Conservation (phyloP, 148 eudicot genomes). For the Rhododendron simsii region DNA sequence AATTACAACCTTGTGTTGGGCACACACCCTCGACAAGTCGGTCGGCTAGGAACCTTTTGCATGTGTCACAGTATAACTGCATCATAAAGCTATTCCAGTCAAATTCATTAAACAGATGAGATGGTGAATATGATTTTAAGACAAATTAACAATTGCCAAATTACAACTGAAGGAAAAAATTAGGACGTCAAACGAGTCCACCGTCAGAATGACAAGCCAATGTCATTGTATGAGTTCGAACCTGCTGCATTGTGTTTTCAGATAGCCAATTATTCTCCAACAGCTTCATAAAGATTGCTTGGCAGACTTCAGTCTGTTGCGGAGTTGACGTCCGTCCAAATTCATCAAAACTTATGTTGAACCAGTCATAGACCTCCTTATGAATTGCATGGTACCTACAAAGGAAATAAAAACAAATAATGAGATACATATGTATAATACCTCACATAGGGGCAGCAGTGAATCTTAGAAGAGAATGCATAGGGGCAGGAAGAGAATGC, state of each 20-base stretch:
- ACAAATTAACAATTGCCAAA: background rate
- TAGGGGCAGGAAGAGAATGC: background rate
- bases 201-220: background rate
- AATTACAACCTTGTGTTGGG: slow-evolving; percentile 73
- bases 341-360: slow-evolving; percentile 68
- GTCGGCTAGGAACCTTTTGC: slow-evolving; percentile 71
- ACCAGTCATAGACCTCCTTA: slow-evolving; percentile 75
- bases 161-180: background rate
- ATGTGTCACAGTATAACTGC: slow-evolving; percentile 74
- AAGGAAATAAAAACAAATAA: background rate
- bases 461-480: background rate
- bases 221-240: slow-evolving; percentile 6
- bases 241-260: slow-evolving; percentile 91
- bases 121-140: background rate
- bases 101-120: background rate
- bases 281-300: slow-evolving; percentile 61
- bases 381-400: slow-evolving; percentile 82
- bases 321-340: slow-evolving; percentile 88
- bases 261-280: slow-evolving; percentile 72
- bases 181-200: background rate
- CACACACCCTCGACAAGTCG: slow-evolving; percentile 75
- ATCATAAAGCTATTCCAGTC: background rate
- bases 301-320: slow-evolving; percentile 79
- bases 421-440: background rate
- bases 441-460: background rate